Conservation (phyloP, 306 rosid genomes). For the Erythrophleum fordii region DNA sequence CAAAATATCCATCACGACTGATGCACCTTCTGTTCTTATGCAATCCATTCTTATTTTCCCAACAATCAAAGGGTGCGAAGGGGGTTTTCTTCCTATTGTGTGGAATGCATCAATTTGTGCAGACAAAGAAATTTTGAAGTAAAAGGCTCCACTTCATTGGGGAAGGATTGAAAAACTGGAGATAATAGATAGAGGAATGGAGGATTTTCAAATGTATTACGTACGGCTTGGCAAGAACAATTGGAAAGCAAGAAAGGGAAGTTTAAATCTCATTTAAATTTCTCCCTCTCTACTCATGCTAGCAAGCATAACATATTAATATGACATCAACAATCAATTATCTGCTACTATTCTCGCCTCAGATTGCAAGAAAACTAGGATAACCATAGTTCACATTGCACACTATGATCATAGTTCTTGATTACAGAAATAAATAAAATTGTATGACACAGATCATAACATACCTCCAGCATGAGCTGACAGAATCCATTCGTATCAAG, state of each 20-base stretch:
- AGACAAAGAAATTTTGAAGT: background rate
- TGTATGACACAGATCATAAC: slow-evolving; percentile 26
- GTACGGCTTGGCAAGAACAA: background rate
- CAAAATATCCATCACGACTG: slow-evolving; percentile 27
- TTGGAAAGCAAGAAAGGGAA: slow-evolving; percentile 5
- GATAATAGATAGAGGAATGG: background rate
- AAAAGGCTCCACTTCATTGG: background rate
- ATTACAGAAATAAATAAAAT: slow-evolving; percentile 9
- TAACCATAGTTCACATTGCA: background rate
- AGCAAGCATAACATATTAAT: slow-evolving; percentile 15
- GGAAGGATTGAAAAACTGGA: background rate
- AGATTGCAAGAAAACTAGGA: background rate
- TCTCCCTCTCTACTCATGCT: background rate
- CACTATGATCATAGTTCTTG: background rate
- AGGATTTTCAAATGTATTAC: background rate
- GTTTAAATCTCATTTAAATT: background rate
- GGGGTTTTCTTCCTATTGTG: background rate
- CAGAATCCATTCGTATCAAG: slow-evolving; percentile 93
- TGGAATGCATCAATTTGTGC: background rate
- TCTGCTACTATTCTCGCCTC: background rate
- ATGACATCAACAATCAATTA: background rate
- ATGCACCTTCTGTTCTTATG: slow-evolving; percentile 1
- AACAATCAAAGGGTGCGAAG: background rate
- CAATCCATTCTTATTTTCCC: background rate
- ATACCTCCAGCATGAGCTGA: slow-evolving; percentile 99